These are phyloP conservation scores for Solanum rostratum DNA, from an alignment of 257 asterid genomes.

Conservation along the genomic window DNA sequence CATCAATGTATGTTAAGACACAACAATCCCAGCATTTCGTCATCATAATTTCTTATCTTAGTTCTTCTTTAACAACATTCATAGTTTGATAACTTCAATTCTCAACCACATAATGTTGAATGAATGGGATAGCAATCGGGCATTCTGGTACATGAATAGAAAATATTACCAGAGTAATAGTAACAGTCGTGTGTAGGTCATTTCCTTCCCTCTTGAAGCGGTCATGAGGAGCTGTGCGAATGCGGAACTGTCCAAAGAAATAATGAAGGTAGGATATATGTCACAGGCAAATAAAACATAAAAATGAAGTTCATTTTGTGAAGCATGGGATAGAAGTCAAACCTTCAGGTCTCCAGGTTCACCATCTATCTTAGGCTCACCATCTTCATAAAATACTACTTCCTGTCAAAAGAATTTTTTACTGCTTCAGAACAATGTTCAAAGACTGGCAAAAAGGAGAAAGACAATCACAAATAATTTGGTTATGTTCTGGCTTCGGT, in stretches of 20 bases:
- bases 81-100: neutral
- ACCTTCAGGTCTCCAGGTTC: slow-evolving; percentile 97
- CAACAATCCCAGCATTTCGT: neutral
- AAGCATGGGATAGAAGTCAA: slow-evolving; percentile 9
- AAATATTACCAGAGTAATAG: slow-evolving; percentile 63
- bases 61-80: neutral
- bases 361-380: slow-evolving; percentile 91
- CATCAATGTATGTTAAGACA: neutral
- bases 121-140: neutral
- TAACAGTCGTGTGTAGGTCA: slow-evolving; percentile 71
- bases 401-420: slow-evolving; percentile 36
- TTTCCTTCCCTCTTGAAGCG: slow-evolving; percentile 79
- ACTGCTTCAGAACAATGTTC: neutral
- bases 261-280: neutral
- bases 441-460: neutral
- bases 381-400: slow-evolving; percentile 84
- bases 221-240: slow-evolving; percentile 88
- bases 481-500: neutral
- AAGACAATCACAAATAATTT: neutral
- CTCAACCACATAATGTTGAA: neutral
- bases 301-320: neutral
- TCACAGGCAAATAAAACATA: neutral
- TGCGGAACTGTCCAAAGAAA: slow-evolving; percentile 49
- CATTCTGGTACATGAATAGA: neutral
- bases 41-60: neutral